Percentiles rank a stretch among this genome's conserved stretches.
These are phyloP conservation scores for Aphanoascus verrucosus DNA, from an alignment of 2,329 filamentous ascomycete species.

Conservation along the genomic window DNA sequence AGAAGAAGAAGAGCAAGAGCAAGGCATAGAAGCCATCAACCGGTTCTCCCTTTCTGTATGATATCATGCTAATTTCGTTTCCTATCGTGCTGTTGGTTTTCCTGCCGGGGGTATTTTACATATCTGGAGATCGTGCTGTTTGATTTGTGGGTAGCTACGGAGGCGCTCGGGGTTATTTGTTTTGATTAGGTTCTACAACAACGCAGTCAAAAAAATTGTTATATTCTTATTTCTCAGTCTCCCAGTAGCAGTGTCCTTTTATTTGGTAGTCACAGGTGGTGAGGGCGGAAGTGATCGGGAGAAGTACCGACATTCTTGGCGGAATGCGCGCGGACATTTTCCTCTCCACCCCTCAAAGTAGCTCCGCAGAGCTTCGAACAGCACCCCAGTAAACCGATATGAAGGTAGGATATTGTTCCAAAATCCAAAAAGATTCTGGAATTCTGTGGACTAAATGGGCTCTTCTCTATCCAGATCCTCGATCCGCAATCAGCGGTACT, in stretches of 20 bases:
- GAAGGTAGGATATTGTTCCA: not conserved
- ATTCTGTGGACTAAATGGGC: not conserved
- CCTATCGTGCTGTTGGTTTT: conserved; percentile 19
- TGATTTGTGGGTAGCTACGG: conserved; percentile 7
- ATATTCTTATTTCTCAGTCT: not conserved
- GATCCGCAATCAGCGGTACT: conserved; percentile 33
- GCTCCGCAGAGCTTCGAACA: not conserved
- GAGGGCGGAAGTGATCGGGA: not conserved
- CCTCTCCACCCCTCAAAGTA: not conserved
- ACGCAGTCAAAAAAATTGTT: conserved; percentile 4
- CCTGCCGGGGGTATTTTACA: conserved; percentile 7
- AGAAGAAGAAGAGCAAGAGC: conserved; percentile 56
- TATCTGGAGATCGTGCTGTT: conserved; percentile 11
- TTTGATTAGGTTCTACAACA: conserved; percentile 5
- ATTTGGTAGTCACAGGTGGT: too few species aligned
- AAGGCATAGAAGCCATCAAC: conserved; percentile 35
- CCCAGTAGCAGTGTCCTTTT: not conserved
- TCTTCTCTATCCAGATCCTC: conserved; percentile 12
- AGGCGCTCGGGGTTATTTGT: conserved; percentile 10
- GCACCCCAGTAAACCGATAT: not conserved
- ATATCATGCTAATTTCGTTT: conserved; percentile 32
- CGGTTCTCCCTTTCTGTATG: conserved; percentile 28
- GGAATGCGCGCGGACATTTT: not conserved
- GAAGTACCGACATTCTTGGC: not conserved
- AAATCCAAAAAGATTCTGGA: not conserved